A percentile compares a stretch with the other conserved stretches of the same genome.
These are phyloP conservation scores for Pseudoscleropodium purum DNA, from an alignment of 225 moss, liverwort and hornwort species.

Conservation along the genomic window DNA sequence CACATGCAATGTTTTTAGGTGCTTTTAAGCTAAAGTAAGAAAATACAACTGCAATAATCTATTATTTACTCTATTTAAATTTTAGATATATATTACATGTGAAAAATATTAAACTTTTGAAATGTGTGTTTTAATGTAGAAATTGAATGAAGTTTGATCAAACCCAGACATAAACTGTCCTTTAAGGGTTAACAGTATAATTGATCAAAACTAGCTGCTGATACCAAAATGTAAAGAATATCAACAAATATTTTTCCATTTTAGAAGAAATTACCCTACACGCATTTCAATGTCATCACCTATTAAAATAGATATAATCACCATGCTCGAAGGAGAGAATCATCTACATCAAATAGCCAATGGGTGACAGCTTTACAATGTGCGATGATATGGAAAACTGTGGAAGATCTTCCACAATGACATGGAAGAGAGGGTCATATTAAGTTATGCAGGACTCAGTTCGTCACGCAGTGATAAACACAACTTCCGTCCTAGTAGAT, in stretches of 20 bases:
- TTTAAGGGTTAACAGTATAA: neutral
- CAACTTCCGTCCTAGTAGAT: neutral
- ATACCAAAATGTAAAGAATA: neutral
- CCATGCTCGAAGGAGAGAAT: neutral
- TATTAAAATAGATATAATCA: neutral
- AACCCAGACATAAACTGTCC: too few species aligned
- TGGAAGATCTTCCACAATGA: neutral
- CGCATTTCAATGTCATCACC: neutral
- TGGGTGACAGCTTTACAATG: neutral
- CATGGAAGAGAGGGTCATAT: neutral
- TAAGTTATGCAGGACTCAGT: neutral
- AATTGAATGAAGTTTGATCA: too few species aligned
- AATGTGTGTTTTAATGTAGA: too few species aligned
- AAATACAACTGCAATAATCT: too few species aligned
- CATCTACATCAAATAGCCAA: neutral
- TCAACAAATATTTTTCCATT: neutral
- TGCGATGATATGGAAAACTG: too few species aligned
- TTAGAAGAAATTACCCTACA: too few species aligned
- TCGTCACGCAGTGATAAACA: too few species aligned
- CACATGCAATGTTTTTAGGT: too few species aligned
- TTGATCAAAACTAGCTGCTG: neutral
- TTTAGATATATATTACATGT: too few species aligned
- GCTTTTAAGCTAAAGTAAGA: too few species aligned
- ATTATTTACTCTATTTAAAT: too few species aligned
- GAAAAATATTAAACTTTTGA: too few species aligned